phyloP scores from a whole-genome alignment of 1,284 basidiomycete genomes.

The Papiliotrema terrestris region DNA sequence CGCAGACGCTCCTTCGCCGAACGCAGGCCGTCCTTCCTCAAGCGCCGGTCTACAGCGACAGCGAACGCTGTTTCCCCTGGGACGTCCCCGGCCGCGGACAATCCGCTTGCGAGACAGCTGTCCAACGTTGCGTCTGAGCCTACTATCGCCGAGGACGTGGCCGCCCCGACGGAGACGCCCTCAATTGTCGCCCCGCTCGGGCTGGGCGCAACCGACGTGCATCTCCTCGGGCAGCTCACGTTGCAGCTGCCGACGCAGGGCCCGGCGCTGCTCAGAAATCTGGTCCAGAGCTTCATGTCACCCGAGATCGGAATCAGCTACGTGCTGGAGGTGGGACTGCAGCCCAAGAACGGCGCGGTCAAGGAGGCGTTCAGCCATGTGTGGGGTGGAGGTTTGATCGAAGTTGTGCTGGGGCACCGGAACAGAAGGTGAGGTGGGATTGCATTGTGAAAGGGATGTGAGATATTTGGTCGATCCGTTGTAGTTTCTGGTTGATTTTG shows the following conservation, averaged over 20 bases:
- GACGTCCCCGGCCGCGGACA: background rate
- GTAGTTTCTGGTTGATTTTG: too few species aligned
- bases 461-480: too few species aligned
- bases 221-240: conserved; percentile 25
- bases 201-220: conserved; percentile 29
- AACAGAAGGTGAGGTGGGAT: background rate
- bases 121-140: background rate
- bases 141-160: background rate
- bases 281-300: conserved; percentile 31
- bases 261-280: conserved; percentile 6
- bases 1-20: conserved; percentile 5
- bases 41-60: conserved; percentile 5
- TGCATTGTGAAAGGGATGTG: too few species aligned
- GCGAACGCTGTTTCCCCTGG: background rate
- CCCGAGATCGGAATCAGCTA: conserved; percentile 35
- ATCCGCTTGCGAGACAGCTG: background rate
- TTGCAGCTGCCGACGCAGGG: conserved; percentile 5
- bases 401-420: conserved; percentile 29
- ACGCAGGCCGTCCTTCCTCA: conserved; percentile 8
- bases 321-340: conserved; percentile 31
- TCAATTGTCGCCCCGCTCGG: conserved; percentile 7
- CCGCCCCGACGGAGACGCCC: background rate
- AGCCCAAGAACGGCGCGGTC: conserved; percentile 29
- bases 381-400: conserved; percentile 35
- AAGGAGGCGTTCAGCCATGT: conserved; percentile 35